phyloP scores from a whole-genome alignment of 306 rosid species.

The Cicer arietinum region DNA sequence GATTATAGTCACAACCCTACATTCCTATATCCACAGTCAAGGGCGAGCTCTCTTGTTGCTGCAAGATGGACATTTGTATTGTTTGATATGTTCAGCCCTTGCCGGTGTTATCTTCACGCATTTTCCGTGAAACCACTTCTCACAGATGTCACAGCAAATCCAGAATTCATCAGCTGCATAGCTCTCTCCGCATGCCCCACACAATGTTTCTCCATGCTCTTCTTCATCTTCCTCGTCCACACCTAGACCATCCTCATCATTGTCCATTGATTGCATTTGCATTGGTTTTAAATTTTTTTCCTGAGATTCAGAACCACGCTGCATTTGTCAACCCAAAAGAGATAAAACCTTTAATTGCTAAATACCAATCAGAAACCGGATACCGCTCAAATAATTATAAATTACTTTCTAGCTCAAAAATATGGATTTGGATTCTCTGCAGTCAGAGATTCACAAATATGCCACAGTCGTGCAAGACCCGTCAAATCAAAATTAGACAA shows the following conservation, averaged over 20 bases:
- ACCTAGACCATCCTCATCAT: conserved; percentile 59
- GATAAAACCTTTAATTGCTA: not conserved
- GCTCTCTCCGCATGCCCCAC: conserved; percentile 89
- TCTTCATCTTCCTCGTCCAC: conserved; percentile 70
- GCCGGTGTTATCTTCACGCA: conserved; percentile 91
- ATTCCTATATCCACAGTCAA: conserved; percentile 43
- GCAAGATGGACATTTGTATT: conserved; percentile 96
- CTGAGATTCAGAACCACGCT: conserved; percentile 71
- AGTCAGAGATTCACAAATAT: not conserved
- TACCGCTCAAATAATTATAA: not conserved
- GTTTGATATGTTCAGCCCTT: conserved; percentile 85
- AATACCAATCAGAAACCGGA: not conserved
- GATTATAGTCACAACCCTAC: conserved; percentile 16
- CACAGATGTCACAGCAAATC: conserved; percentile 91
- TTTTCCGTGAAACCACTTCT: conserved; percentile 94
- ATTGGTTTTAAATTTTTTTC: conserved; percentile 51
- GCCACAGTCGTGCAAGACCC: not conserved
- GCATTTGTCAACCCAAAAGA: conserved; percentile 48
- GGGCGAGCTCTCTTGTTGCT: conserved; percentile 83
- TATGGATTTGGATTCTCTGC: not conserved
- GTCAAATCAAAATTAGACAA: not conserved
- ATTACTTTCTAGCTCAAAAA: not conserved
- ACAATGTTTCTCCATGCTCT: conserved; percentile 73
- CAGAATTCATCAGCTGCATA: conserved; percentile 75
- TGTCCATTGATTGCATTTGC: conserved; percentile 58